Conservation (phyloP, 2,329 filamentous ascomycete genomes). For the Colletotrichum phormii region DNA sequence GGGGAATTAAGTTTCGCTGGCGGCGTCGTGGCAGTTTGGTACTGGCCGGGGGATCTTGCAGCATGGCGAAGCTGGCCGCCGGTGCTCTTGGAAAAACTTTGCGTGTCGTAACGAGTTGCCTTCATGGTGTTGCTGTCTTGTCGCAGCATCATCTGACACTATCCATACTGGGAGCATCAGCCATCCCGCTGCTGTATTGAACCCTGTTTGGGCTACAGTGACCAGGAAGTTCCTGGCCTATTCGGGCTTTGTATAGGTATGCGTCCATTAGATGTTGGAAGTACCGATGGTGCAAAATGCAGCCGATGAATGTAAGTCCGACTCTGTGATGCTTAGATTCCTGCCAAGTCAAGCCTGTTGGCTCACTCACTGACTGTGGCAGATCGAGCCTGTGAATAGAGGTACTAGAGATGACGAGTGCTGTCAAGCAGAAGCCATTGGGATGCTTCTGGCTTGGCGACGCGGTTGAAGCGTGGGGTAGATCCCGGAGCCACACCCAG, state of each 20-base stretch:
- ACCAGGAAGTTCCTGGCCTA: not conserved
- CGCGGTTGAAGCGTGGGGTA: slow-evolving; percentile 1
- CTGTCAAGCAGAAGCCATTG: not conserved
- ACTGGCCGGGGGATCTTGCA: not conserved
- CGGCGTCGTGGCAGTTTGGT: not conserved
- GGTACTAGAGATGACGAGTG: not conserved
- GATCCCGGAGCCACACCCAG: slow-evolving; percentile 12
- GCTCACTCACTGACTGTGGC: not conserved
- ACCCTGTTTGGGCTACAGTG: not conserved
- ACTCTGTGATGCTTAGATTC: not conserved
- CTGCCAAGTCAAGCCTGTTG: not conserved
- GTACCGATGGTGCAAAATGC: not conserved
- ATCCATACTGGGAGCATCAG: slow-evolving; percentile 11
- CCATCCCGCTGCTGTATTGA: slow-evolving; percentile 6
- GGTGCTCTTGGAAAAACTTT: slow-evolving; percentile 8
- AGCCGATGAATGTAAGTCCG: not conserved
- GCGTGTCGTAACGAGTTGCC: slow-evolving; percentile 28
- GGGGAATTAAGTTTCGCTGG: slow-evolving; percentile 4
- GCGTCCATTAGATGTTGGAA: not conserved
- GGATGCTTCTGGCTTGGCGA: slow-evolving; percentile 12
- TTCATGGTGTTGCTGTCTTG: not conserved
- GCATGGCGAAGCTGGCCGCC: not conserved
- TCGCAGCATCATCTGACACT: slow-evolving; percentile 13
- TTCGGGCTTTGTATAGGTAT: not conserved
- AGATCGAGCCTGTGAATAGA: not conserved